Evolutionary conservation across 108 stramenopile species (phyloP).

Genomic region (Schizochytrium sp.): DNA sequence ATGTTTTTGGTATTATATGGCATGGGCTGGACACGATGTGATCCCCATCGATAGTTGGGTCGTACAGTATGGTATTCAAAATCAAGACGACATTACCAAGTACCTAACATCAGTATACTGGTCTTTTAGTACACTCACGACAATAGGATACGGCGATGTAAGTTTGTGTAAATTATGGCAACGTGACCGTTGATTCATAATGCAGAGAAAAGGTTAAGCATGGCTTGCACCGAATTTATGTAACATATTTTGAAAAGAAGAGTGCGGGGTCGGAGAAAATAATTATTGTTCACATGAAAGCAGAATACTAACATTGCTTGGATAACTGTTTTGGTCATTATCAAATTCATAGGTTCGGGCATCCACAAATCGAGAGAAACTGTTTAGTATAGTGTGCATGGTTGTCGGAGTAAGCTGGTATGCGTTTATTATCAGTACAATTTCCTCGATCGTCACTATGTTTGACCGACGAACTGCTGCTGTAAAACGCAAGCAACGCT

Average conservation of each 20-base stretch:
- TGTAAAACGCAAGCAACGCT: conserved; percentile 31
- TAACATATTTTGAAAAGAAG: too few species aligned
- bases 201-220: too few species aligned
- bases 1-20: conserved; percentile 73
- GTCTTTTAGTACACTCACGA: conserved; percentile 74
- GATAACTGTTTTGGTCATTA: too few species aligned
- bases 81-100: conserved; percentile 39
- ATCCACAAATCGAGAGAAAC: conserved; percentile 68
- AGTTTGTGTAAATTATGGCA: too few species aligned
- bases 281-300: too few species aligned
- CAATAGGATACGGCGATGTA: conserved; percentile 76
- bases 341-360: conserved; percentile 12
- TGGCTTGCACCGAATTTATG: too few species aligned
- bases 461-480: conserved; percentile 52
- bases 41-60: conserved; percentile 60
- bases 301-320: too few species aligned
- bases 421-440: conserved; percentile 69
- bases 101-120: conserved; percentile 72
- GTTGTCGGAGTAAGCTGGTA: conserved; percentile 73
- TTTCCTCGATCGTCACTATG: conserved; percentile 69
- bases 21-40: conserved; percentile 65
- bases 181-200: too few species aligned
- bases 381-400: conserved; percentile 72
- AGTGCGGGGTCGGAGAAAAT: too few species aligned
- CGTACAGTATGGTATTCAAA: conserved; percentile 62